These are phyloP conservation scores for Escovopsis sp. DNA, from an alignment of 2,329 filamentous ascomycete species.

Conservation along the genomic window DNA sequence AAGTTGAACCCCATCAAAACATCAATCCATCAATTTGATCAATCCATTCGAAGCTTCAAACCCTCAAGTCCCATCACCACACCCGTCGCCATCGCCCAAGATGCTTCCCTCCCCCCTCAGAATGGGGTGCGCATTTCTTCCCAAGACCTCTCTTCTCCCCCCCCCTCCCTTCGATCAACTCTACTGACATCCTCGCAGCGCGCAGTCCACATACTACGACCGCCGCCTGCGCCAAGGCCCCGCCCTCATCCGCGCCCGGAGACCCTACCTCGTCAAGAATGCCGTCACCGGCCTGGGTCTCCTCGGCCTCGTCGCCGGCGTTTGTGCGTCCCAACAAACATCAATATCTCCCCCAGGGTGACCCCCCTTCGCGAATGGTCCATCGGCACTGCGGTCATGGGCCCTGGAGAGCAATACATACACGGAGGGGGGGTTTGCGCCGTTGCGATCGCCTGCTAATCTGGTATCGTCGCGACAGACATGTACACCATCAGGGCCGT, in stretches of 20 bases:
- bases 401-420: no score
- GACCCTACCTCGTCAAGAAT: conserved; percentile 88
- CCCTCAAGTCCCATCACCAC: background rate
- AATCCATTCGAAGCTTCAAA: no score
- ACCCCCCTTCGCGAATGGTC: no score
- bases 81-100: no score
- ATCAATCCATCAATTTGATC: no score
- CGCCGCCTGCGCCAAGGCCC: conserved; percentile 71
- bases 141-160: background rate
- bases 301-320: conserved; percentile 58
- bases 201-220: conserved; percentile 73
- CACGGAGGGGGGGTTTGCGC: no score
- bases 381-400: no score
- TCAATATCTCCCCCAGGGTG: background rate
- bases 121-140: background rate
- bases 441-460: background rate
- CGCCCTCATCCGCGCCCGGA: conserved; percentile 78
- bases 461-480: conserved; percentile 22
- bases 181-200: conserved; percentile 18
- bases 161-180: background rate
- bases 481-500: conserved; percentile 62
- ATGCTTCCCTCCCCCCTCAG: background rate
- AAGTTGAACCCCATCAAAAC: no score
- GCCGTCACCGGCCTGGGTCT: conserved; percentile 65
- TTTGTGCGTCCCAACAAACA: conserved; percentile 53